Percentiles rank a stretch among this genome's conserved stretches.
These are phyloP conservation scores for Irpex sp. DNA, from an alignment of 1,284 basidiomycete species.

Conservation along the genomic window DNA sequence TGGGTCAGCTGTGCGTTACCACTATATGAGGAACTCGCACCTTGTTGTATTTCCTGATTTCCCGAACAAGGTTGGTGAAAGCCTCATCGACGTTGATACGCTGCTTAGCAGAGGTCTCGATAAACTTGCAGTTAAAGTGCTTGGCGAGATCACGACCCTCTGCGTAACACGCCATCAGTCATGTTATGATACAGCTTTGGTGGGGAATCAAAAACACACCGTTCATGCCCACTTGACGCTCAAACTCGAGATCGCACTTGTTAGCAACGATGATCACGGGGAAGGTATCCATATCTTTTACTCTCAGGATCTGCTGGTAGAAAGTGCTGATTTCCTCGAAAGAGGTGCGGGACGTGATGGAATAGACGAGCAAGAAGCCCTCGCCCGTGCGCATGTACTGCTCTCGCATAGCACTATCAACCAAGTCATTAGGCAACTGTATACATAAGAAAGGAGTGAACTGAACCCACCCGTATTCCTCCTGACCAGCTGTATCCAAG, in stretches of 20 bases:
- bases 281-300: constrained; percentile 98
- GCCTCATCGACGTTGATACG: constrained; percentile 99
- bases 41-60: constrained; percentile 97
- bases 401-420: constrained; percentile 87
- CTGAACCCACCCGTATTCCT: constrained; percentile 91
- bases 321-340: constrained; percentile 98
- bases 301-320: constrained; percentile 95
- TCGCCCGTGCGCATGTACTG: constrained; percentile 98
- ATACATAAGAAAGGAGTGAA: background rate
- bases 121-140: constrained; percentile 95
- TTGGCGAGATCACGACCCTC: constrained; percentile 98
- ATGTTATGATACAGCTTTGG: background rate
- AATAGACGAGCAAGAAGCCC: constrained; percentile 98
- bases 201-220: constrained; percentile 46
- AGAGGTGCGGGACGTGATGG: constrained; percentile 96
- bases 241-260: constrained; percentile 98
- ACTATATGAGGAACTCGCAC: constrained; percentile 31
- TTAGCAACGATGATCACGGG: constrained; percentile 98
- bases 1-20: background rate
- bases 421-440: background rate
- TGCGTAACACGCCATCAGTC: constrained; percentile 28
- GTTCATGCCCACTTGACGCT: constrained; percentile 95
- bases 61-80: constrained; percentile 94
- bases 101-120: constrained; percentile 98
- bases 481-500: constrained; percentile 97